These are phyloP conservation scores for Chlorella vulgaris DNA, from an alignment of 139 green algal species.

Conservation along the genomic window DNA sequence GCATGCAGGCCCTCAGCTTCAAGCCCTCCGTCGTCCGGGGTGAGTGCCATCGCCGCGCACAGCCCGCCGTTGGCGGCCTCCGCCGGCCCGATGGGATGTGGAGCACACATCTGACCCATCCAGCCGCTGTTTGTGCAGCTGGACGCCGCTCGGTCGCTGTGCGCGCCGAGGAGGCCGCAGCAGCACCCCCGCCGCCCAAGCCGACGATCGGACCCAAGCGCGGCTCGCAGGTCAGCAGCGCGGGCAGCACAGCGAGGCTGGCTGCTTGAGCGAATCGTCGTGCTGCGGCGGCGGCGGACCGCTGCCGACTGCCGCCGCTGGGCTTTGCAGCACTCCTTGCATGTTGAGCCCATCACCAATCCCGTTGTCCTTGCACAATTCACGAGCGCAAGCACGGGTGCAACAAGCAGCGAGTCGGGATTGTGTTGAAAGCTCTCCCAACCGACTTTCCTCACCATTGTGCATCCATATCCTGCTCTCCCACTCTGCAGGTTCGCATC, in stretches of 20 bases:
- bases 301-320: no score
- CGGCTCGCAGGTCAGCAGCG: conserved; percentile 65
- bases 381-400: background rate
- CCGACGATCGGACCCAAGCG: conserved; percentile 83
- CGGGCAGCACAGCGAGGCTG: background rate
- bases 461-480: background rate
- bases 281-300: background rate
- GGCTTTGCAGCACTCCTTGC: no score
- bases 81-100: background rate
- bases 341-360: no score
- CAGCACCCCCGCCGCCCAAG: conserved; percentile 40
- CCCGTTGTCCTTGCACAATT: background rate
- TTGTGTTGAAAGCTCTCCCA: background rate
- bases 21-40: background rate
- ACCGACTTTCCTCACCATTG: background rate
- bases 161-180: conserved; percentile 30
- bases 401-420: background rate
- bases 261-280: background rate
- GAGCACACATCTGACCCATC: background rate
- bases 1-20: background rate
- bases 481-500: conserved; percentile 89
- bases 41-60: background rate
- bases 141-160: background rate
- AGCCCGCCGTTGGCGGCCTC: background rate
- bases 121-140: background rate